A percentile compares a stretch with the other conserved stretches of the same genome.
These are phyloP conservation scores for Prunus armeniaca DNA, from an alignment of 306 rosid species.

Conservation along the genomic window DNA sequence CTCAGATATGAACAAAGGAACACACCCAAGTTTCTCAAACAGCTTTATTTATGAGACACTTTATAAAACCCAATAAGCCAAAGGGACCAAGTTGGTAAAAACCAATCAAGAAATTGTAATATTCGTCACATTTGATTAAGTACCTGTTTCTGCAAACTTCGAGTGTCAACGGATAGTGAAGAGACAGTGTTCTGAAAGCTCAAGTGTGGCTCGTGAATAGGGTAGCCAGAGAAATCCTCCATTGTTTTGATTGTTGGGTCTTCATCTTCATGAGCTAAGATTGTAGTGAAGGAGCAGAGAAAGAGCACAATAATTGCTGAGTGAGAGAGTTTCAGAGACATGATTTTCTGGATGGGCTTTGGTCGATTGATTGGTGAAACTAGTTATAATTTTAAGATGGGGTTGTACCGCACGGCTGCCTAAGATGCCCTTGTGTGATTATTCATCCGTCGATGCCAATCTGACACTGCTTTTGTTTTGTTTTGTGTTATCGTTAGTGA, in stretches of 20 bases:
- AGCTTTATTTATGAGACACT: background rate
- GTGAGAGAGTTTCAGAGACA: conserved; percentile 27
- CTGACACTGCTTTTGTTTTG: background rate
- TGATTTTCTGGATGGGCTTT: conserved; percentile 11
- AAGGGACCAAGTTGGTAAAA: background rate
- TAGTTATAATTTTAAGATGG: background rate
- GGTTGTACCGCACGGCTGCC: background rate
- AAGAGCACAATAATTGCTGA: conserved; percentile 26
- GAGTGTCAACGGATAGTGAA: conserved; percentile 61
- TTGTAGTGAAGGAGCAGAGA: conserved; percentile 29
- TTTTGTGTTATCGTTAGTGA: background rate
- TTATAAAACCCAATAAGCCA: conserved; percentile 1
- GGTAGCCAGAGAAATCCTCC: conserved; percentile 85
- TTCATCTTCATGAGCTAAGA: conserved; percentile 41
- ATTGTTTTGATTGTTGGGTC: conserved; percentile 73
- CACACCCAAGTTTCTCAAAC: background rate
- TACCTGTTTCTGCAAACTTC: conserved; percentile 77
- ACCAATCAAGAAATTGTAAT: background rate
- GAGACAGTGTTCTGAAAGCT: conserved; percentile 26
- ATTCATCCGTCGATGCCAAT: background rate
- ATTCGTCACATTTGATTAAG: background rate
- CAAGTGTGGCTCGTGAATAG: conserved; percentile 57
- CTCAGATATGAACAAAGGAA: background rate
- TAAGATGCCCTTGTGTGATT: background rate
- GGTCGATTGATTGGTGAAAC: background rate